Evolutionary conservation across 177 flowering plant genomes (phyloP).

Genomic region (Vitis hybrid): DNA sequence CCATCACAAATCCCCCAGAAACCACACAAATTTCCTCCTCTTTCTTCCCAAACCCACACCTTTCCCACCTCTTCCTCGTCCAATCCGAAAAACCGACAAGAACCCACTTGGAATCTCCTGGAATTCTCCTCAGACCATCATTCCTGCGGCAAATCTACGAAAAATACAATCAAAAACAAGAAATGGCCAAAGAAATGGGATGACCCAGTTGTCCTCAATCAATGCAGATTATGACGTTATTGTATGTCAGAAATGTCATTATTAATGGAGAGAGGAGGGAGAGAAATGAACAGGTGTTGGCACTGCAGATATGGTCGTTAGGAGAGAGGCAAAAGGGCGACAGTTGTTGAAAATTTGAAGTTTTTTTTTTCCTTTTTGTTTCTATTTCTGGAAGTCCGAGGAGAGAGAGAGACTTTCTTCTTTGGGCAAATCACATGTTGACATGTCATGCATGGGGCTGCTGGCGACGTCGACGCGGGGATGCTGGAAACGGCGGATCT

Average conservation of each 20-base stretch:
- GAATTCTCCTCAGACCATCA: neutral
- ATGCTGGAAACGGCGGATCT: no score
- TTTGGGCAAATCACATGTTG: no score
- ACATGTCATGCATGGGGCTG: no score
- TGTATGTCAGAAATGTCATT: neutral
- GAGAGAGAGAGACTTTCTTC: no score
- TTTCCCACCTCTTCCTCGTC: neutral
- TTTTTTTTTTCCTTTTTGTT: neutral
- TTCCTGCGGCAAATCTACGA: neutral
- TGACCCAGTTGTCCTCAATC: neutral
- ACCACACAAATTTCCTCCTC: neutral
- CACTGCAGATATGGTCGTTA: neutral
- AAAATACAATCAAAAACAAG: neutral
- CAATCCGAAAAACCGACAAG: neutral
- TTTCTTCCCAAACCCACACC: neutral
- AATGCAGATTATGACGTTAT: neutral
- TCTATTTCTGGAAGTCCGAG: neutral
- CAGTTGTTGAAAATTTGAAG: no score
- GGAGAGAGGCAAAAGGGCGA: no score
- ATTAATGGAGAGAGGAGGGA: neutral
- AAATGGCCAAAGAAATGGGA: neutral
- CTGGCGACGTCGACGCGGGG: no score
- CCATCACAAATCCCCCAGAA: constrained; percentile 42
- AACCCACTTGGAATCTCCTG: neutral
- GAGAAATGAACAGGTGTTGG: constrained; percentile 6